Evolutionary conservation across 202 grass and related monocot genomes (phyloP).

Genomic region (Dendrocalamus latiflorus): DNA sequence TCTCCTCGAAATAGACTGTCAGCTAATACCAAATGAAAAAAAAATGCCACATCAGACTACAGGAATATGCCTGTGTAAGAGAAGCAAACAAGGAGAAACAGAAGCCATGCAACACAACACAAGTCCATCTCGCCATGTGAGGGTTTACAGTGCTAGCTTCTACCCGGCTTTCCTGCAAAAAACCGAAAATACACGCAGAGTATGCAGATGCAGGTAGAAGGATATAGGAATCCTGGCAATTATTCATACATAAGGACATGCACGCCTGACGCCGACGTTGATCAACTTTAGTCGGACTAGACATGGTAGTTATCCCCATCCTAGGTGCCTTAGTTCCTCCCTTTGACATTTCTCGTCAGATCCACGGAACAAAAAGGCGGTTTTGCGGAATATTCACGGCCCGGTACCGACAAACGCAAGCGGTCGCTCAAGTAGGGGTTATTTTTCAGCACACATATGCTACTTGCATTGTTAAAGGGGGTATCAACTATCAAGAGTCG

Average conservation of each 20-base stretch:
- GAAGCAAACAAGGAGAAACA: slow-evolving; percentile 11
- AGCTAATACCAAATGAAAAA: not conserved
- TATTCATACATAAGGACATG: not conserved
- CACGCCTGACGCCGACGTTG: not conserved
- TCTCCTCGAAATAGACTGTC: not conserved
- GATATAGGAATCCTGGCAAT: not conserved
- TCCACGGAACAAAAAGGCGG: not conserved
- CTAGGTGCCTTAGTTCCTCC: not conserved
- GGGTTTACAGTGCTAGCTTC: not conserved
- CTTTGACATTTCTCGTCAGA: not conserved
- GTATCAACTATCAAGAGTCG: not conserved
- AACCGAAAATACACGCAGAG: not conserved
- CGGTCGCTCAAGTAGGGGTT: not conserved
- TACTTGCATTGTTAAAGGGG: not conserved
- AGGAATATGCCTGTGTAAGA: not conserved
- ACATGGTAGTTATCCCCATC: not conserved
- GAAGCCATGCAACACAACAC: not conserved
- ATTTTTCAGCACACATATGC: not conserved
- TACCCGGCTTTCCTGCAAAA: not conserved
- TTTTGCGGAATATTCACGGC: slow-evolving; percentile 15
- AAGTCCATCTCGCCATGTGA: not conserved
- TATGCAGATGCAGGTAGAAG: not conserved
- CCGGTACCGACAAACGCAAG: slow-evolving; percentile 29
- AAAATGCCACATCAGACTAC: not conserved
- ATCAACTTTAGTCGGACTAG: not conserved